Conservation (phyloP, 768 basidiomycete species). For the Leccinum pellstonianum region DNA sequence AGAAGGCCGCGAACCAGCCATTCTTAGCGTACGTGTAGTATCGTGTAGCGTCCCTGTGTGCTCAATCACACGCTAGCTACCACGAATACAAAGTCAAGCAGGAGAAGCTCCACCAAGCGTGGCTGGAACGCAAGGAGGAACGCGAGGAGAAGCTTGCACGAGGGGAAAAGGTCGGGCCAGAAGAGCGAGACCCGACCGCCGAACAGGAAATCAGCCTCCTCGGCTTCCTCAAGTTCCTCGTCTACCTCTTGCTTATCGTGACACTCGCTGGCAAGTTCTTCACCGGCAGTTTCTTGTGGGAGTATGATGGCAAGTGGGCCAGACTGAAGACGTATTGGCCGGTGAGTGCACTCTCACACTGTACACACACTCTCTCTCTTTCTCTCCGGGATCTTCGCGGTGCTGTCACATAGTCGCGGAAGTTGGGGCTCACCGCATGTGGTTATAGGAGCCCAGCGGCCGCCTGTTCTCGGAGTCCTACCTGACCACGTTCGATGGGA, state of each 20-base stretch:
- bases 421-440: neutral
- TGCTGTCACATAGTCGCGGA: neutral
- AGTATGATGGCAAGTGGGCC: conserved; percentile 65
- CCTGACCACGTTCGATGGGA: conserved; percentile 71
- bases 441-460: conserved; percentile 47
- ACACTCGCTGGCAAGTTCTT: conserved; percentile 77
- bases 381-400: neutral
- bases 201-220: conserved; percentile 62
- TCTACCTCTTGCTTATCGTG: conserved; percentile 52
- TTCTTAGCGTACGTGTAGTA: conserved; percentile 67
- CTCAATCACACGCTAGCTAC: conserved; percentile 44
- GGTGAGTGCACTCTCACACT: conserved; percentile 35
- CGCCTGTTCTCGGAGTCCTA: conserved; percentile 72
- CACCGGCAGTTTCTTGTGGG: conserved; percentile 86
- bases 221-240: conserved; percentile 67
- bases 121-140: conserved; percentile 68
- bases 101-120: conserved; percentile 59
- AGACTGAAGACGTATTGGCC: conserved; percentile 63
- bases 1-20: conserved; percentile 81
- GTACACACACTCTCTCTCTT: neutral
- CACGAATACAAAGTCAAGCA: conserved; percentile 63
- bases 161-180: conserved; percentile 71
- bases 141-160: conserved; percentile 70
- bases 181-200: conserved; percentile 71
- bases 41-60: neutral